Evolutionary conservation across 2,329 filamentous ascomycete species (phyloP).

Genomic region (Penicillium hesseltinei): DNA sequence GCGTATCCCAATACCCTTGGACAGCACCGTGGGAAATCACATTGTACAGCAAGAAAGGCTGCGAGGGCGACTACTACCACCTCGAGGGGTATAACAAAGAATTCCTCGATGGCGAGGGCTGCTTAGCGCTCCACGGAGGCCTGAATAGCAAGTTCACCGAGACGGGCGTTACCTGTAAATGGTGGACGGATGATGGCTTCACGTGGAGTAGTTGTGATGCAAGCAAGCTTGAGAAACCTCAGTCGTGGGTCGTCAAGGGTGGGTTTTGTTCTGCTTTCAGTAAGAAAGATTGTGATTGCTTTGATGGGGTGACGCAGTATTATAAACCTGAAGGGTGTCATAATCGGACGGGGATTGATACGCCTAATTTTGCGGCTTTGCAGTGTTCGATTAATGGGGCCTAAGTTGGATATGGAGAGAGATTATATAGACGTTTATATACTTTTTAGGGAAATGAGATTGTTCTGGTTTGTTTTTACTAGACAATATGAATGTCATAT

Average conservation of each 20-base stretch:
- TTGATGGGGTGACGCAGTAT: neutral
- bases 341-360: neutral
- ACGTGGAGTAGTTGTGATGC: slow-evolving; percentile 8
- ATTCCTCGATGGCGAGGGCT: neutral
- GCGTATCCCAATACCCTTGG: neutral
- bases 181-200: slow-evolving; percentile 1
- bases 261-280: slow-evolving; percentile 7
- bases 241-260: slow-evolving; percentile 10
- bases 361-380: neutral
- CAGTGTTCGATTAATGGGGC: neutral
- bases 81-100: neutral
- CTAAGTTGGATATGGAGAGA: neutral
- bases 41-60: neutral
- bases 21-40: neutral
- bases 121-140: neutral
- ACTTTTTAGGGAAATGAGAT: neutral
- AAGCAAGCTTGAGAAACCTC: neutral
- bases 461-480: neutral
- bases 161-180: slow-evolving; percentile 6
- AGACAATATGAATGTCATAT: neutral
- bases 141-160: neutral
- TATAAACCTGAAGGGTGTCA: neutral
- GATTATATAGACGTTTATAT: neutral
- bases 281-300: neutral
- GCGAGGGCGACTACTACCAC: slow-evolving; percentile 3